phyloP scores from a whole-genome alignment of 129 eudicot species.

The Lactuca sativa region DNA sequence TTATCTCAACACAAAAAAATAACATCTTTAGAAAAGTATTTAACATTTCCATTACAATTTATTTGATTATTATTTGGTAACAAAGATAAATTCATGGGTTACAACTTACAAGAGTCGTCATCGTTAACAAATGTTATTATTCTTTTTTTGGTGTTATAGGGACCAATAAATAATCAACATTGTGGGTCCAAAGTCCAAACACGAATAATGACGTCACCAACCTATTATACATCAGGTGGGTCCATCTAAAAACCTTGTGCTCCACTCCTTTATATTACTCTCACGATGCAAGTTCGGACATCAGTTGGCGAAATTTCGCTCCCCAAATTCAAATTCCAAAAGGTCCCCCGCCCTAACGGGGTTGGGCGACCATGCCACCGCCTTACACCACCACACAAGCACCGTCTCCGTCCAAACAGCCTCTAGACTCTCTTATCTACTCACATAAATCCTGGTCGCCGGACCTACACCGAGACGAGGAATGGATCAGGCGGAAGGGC shows the following conservation, averaged over 20 bases:
- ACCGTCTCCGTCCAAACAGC: constrained; percentile 22
- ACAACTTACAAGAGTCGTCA: not conserved
- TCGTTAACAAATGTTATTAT: not conserved
- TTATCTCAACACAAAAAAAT: too few species aligned
- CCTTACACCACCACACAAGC: constrained; percentile 37
- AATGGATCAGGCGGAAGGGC: constrained; percentile 63
- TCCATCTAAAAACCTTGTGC: constrained; percentile 18
- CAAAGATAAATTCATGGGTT: too few species aligned
- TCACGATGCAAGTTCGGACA: constrained; percentile 17
- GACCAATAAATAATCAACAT: constrained; percentile 14
- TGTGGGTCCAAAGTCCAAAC: constrained; percentile 19
- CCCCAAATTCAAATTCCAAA: constrained; percentile 34
- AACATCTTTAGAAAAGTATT: too few species aligned
- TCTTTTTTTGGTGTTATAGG: not conserved
- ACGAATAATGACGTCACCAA: constrained; percentile 33
- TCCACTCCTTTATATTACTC: constrained; percentile 34
- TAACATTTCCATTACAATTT: not conserved
- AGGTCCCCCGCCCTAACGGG: constrained; percentile 50
- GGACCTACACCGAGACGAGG: constrained; percentile 68
- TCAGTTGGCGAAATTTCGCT: constrained; percentile 25
- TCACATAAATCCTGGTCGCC: constrained; percentile 79
- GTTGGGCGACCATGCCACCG: constrained; percentile 40
- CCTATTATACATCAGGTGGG: constrained; percentile 6
- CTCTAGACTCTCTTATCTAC: constrained; percentile 23
- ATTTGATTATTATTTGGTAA: not conserved